These are phyloP conservation scores for Trichoderma lentiforme DNA, from an alignment of 2,329 filamentous ascomycete genomes.

Conservation along the genomic window DNA sequence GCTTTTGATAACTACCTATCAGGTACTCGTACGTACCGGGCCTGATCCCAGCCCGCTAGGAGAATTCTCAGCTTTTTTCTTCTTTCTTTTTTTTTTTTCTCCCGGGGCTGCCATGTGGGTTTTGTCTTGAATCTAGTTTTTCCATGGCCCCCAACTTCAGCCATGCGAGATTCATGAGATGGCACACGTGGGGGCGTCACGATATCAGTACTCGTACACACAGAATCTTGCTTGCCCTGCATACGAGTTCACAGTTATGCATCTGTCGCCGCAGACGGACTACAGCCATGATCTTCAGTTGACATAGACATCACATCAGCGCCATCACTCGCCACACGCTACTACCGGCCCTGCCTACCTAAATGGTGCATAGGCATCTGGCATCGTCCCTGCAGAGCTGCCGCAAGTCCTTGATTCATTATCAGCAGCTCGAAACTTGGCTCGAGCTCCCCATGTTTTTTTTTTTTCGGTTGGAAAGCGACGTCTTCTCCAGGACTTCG, in stretches of 20 bases:
- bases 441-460: neutral
- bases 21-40: neutral
- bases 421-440: neutral
- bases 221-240: neutral
- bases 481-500: neutral
- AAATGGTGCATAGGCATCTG: neutral
- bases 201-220: neutral
- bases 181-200: neutral
- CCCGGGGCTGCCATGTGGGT: neutral
- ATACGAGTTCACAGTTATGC: neutral
- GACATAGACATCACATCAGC: neutral
- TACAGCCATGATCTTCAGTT: neutral
- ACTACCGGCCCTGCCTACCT: neutral
- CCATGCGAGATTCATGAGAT: conserved; percentile 10
- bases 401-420: neutral
- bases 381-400: neutral
- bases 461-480: neutral
- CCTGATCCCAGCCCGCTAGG: neutral
- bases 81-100: neutral
- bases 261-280: neutral
- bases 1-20: neutral
- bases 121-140: neutral
- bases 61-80: neutral
- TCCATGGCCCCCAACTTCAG: neutral
- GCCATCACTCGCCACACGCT: neutral